Evolutionary conservation across 805 yeast species (phyloP).

Genomic region (Metschnikowia similis): DNA sequence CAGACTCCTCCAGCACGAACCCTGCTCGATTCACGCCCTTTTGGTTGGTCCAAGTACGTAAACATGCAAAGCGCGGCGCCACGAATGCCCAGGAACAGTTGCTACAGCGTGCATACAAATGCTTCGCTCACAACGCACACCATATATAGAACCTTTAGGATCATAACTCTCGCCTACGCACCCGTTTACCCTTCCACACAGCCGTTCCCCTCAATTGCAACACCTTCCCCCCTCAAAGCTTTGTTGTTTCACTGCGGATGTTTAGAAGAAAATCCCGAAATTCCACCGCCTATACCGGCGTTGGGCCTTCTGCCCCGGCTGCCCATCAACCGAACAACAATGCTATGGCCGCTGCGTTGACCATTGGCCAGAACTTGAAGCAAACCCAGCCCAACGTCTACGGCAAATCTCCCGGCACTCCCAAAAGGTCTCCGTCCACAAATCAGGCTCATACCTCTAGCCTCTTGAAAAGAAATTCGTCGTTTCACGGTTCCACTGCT

Average conservation of each 20-base stretch:
- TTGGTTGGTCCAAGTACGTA: not conserved
- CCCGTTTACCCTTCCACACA: not conserved
- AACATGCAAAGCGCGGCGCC: not conserved
- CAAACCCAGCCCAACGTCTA: conserved; percentile 15
- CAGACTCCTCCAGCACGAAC: no score
- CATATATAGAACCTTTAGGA: not conserved
- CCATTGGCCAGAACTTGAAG: conserved; percentile 35
- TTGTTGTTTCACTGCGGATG: conserved; percentile 11
- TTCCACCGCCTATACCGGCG: conserved; percentile 40
- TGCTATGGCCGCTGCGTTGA: conserved; percentile 44
- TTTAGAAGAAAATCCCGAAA: conserved; percentile 30
- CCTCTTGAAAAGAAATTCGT: conserved; percentile 17
- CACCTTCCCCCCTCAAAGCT: not conserved
- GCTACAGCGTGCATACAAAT: conserved; percentile 1
- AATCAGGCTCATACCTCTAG: conserved; percentile 14
- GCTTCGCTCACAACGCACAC: conserved; percentile 3
- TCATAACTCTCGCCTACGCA: not conserved
- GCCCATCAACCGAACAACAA: conserved; percentile 32
- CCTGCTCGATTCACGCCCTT: not conserved
- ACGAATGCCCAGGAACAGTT: conserved; percentile 3
- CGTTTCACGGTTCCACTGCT: conserved; percentile 7
- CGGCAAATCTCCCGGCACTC: conserved; percentile 6
- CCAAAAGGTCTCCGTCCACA: conserved; percentile 14
- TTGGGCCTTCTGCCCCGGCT: conserved; percentile 32
- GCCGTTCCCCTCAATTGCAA: not conserved